These are phyloP conservation scores for Aaosphaeria arxii DNA, from an alignment of 2,329 filamentous ascomycete species.

Conservation along the genomic window DNA sequence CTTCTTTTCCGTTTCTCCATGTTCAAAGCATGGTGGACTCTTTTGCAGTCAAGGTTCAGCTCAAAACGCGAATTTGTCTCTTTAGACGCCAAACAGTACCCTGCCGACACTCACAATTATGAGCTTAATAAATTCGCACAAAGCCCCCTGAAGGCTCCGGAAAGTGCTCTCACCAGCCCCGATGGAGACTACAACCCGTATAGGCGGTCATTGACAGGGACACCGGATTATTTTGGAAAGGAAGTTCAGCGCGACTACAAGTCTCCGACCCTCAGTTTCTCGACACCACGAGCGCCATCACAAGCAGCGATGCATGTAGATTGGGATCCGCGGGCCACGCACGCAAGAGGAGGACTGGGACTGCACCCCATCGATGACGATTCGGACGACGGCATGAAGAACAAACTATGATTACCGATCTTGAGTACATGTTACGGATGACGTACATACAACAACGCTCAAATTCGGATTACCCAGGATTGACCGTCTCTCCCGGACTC, in stretches of 20 bases:
- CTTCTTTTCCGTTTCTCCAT: constrained; percentile 83
- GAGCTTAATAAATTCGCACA: constrained; percentile 32
- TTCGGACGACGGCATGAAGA: constrained; percentile 16
- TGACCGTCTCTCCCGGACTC: too few relatives aligned
- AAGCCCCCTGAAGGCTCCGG: constrained; percentile 19
- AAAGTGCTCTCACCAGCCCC: constrained; percentile 24
- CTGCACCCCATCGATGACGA: constrained; percentile 29
- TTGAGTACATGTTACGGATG: too few relatives aligned
- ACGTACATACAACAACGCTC: too few relatives aligned
- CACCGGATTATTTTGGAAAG: constrained; percentile 35
- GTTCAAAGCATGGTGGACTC: constrained; percentile 75
- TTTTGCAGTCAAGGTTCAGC: constrained; percentile 50
- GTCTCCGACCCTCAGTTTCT: constrained; percentile 40
- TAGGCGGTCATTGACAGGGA: constrained; percentile 18
- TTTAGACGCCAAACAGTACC: constrained; percentile 63
- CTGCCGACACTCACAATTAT: constrained; percentile 28
- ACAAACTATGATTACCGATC: constrained; percentile 22
- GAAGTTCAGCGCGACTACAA: constrained; percentile 38
- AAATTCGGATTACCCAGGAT: too few relatives aligned
- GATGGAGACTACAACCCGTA: constrained; percentile 19
- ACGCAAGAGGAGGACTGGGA: constrained; percentile 39
- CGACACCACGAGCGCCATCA: constrained; percentile 38
- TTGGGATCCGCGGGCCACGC: constrained; percentile 35
- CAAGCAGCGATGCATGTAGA: constrained; percentile 22
- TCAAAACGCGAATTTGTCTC: constrained; percentile 81